Evolutionary conservation across 805 yeast genomes (phyloP), one percentile per base, ranked within the genome.

Genomic region (Tetrapisispora phaffii): DNA sequence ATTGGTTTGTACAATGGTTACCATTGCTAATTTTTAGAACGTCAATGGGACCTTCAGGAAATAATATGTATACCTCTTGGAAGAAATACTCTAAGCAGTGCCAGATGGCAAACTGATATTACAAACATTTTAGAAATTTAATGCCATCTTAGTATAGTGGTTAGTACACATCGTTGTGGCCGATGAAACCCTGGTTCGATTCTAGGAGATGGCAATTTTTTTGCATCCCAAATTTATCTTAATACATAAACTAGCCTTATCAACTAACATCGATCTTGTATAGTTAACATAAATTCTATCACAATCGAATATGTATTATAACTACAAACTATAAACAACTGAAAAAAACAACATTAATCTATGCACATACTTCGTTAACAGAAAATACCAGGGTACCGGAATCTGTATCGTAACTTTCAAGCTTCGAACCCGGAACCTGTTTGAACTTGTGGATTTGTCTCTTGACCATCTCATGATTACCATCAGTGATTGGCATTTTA

Each of bases 381-480:
- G 70, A 65, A 54, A 84, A 85, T 1, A 75, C 70, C 85, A 88
- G 83, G 39, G 77, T 71, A 34, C 93, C 93, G 1, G 85, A 73
- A 33, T 71, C 73, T 0, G 90, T 78, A 52, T 88, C 93, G 68
- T 86, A 93, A 41, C 81, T 74, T 23, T 77, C 75, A 65, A 89
- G 90, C 49, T 74, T 72, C 44, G 82, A 72, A 19, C 45, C 44
- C 23, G 76, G 74, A 45, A 79, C 64, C 24, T 67, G 63, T 64
- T 84, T 79, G 55, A 93, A 70, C 48, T 80, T 78, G 44, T 75
- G 72, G 39, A 85, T 73, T 57, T 86, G 96, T 56, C 71, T 76
- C 54, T 73, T 75, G 34, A 85, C 82, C 19, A 82, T 62, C 6
- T 83, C 84, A 57, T 81, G 89, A 44, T 79, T 76, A 3, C 85